These are phyloP conservation scores for Pneumocystis carinii DNA, from an alignment of 1,139 yeast genomes.

Conservation along the genomic window DNA sequence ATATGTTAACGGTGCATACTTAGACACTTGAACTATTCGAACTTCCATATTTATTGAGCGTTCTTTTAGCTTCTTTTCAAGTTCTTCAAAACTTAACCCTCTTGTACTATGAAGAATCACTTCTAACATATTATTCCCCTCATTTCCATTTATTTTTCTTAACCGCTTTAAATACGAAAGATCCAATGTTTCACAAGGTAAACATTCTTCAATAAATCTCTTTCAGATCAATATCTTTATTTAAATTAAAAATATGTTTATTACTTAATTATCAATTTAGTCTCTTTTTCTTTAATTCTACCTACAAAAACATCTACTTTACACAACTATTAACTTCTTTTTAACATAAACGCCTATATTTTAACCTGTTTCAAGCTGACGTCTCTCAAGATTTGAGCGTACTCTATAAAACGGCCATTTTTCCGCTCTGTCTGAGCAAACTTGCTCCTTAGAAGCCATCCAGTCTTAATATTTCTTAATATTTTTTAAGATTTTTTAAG, in stretches of 20 bases:
- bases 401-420: conserved; percentile 6
- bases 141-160: neutral
- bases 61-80: neutral
- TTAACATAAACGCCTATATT: neutral
- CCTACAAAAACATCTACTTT: conserved; percentile 9
- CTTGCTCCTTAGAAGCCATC: neutral
- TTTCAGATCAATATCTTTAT: neutral
- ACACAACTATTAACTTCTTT: neutral
- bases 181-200: conserved; percentile 1
- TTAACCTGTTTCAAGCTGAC: conserved; percentile 6
- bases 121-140: conserved; percentile 1
- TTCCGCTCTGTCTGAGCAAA: neutral
- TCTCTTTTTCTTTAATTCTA: conserved; percentile 2
- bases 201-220: neutral
- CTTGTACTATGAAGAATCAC: conserved; percentile 5
- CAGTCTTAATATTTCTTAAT: neutral
- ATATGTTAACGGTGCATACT: conserved; percentile 5
- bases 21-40: conserved; percentile 1
- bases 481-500: neutral
- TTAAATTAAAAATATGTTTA: neutral
- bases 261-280: conserved; percentile 3
- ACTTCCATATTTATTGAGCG: neutral
- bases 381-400: conserved; percentile 9
- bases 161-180: conserved; percentile 8
- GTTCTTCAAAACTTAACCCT: conserved; percentile 1